Base-by-base conservation (phyloP, 129 eudicot genomes). In the Dittrichia graveolens region DNA sequence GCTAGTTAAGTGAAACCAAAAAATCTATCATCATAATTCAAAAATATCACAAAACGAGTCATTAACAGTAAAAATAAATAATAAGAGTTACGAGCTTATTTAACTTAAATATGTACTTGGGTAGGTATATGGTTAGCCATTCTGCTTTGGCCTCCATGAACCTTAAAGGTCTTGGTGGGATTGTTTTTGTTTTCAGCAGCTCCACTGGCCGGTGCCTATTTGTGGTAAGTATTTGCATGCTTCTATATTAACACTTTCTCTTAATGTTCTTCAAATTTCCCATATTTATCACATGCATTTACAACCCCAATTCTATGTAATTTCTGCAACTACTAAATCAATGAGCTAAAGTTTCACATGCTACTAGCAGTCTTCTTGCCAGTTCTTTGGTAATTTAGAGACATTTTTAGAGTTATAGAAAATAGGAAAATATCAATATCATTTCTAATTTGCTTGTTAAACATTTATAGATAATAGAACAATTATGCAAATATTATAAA, bases 161-260 rank as follows among this genome's bases (percentile, higher is more conserved):
- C n/a, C 63, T 84, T 37, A 84, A 91, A 73, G 96, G 92, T 31
- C 71, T 91, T 42, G 97, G 97, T 37, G 92, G 97, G 35, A 67
- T 84, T 40, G 52, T 91, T 16, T 88, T 91, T 71, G 86, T 88
- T 13, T 77, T 88, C 50, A 92, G 96, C 68, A 84, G 92, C 83
- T 62, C 82, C 31, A 44, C 81, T 3, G 97, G 97, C 10, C 1
- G 31, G 31, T 24, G 97, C 97, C 48, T 76, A 68, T 79, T 71
- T 91, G 71, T 91, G 90, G 97, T 91, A 43, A 79, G 81, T 15
- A 49, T 14, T 66, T 49, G 11, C 63, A 11, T 18, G 16, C 62
- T 59, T 41, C 10, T 31, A 8, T 12, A 52, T 9, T 13, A 12
- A 18, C 24, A 13, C 31, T 31, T 48, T n/a, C 42, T 61, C 4